Conservation (phyloP, 208 protist species). For the Leishmania amazonensis region DNA sequence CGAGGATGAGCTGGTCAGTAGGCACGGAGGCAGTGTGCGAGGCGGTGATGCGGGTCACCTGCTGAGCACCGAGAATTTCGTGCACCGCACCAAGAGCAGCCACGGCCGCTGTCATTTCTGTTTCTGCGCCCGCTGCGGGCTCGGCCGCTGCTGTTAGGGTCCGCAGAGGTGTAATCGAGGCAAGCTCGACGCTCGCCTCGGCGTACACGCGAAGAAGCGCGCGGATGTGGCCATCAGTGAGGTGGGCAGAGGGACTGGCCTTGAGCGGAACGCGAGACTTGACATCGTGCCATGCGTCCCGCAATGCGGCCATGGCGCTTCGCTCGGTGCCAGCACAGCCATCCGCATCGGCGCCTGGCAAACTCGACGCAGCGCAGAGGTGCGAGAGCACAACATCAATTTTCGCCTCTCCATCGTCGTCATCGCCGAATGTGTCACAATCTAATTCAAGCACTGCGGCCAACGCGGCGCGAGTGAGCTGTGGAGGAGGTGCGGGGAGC, state of each 20-base stretch:
- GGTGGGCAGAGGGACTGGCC: not conserved
- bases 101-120: not conserved
- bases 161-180: constrained; percentile 1
- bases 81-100: not conserved
- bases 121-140: not conserved
- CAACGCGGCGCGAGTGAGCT: not conserved
- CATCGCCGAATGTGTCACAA: not conserved
- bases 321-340: not conserved
- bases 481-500: not conserved
- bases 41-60: constrained; percentile 1
- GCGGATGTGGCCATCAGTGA: not conserved
- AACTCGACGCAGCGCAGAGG: not conserved
- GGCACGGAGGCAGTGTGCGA: constrained; percentile 5
- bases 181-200: constrained; percentile 1
- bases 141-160: constrained; percentile 2
- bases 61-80: constrained; percentile 4
- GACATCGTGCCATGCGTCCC: not conserved
- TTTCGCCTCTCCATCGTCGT: not conserved
- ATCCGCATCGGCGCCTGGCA: not conserved
- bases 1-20: not conserved
- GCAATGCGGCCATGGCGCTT: not conserved
- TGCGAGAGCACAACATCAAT: constrained; percentile 1
- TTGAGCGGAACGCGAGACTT: not conserved
- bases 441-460: not conserved
- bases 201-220: constrained; percentile 9